Base-by-base conservation (phyloP, 345 rosid genomes). In the Isatis tinctoria region DNA sequence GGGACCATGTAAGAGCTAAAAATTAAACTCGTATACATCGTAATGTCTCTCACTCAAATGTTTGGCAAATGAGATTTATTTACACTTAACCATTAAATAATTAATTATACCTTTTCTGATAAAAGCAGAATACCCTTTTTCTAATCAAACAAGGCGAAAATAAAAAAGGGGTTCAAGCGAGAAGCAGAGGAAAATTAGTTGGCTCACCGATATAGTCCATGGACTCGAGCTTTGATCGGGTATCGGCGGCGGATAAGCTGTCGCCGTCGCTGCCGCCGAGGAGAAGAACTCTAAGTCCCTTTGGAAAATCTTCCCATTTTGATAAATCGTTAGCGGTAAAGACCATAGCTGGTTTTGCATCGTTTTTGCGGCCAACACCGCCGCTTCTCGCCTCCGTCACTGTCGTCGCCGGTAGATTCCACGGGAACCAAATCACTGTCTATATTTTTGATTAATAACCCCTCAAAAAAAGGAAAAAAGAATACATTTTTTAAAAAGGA, bases 291-390 rank as follows among this genome's bases (percentile, higher is more conserved):
- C 80, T 82, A 74, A 96, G 98, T 72, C 99, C 99, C 82, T 90
- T 96, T 3, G 98, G 99, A 56, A 96, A 96, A 72, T 86, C 88
- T 77, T 89, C 88, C 98, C 98, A 92, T 70, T 74, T 87, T 75
- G 92, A 92, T 72, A 92, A 82, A 78, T 92, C 92, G 74, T 85
- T 74, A 60, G 87, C 86, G 69, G 95, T 87, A 84, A 83, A 80
- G 82, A 92, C 90, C 99, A 96, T 96, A 82, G 95, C 91, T 96
- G 89, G 87, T 80, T 89, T 87, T 87, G 98, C 99, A 96, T 92
- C 86, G 83, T 87, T 89, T 87, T 87, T 80, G 87, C 90, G 84
- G 86, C 86, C 76, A 67, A 84, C 79, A 76, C 79, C 75, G 79
- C 75, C 70, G 52, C 17, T 69, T 43, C 10, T 47, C 70, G 12